Conservation (phyloP, 2,329 filamentous ascomycete species). For the Alternaria triticimaculans region DNA sequence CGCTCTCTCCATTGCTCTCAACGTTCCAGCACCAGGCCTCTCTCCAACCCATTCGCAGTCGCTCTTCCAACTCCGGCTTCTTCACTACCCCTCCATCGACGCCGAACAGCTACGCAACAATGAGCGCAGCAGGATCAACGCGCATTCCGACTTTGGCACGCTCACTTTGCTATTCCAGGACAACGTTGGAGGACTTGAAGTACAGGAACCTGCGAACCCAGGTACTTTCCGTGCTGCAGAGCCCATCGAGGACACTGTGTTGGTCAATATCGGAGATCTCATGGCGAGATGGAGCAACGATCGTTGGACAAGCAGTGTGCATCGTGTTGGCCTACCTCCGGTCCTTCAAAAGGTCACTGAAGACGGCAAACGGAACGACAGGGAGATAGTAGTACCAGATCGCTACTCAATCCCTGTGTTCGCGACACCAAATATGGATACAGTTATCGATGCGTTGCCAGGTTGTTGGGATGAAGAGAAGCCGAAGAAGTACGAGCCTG, state of each 20-base stretch:
- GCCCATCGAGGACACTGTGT: slow-evolving; percentile 40
- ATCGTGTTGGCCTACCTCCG: slow-evolving; percentile 46
- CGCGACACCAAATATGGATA: slow-evolving; percentile 47
- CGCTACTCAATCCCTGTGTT: slow-evolving; percentile 54
- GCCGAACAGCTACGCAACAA: slow-evolving; percentile 29
- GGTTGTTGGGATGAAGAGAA: slow-evolving; percentile 32
- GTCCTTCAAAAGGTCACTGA: neutral
- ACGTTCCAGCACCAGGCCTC: slow-evolving; percentile 22
- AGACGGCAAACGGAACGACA: neutral
- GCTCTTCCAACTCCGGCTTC: slow-evolving; percentile 45
- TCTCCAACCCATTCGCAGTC: slow-evolving; percentile 30
- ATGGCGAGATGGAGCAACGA: slow-evolving; percentile 50
- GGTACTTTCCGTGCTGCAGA: slow-evolving; percentile 39
- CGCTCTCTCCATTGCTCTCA: slow-evolving; percentile 35
- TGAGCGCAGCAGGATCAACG: slow-evolving; percentile 45
- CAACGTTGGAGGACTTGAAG: slow-evolving; percentile 49
- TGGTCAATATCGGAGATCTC: slow-evolving; percentile 52
- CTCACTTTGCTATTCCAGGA: slow-evolving; percentile 54
- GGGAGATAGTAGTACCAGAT: slow-evolving; percentile 36
- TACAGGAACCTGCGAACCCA: slow-evolving; percentile 35
- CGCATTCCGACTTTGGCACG: slow-evolving; percentile 53
- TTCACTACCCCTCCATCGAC: slow-evolving; percentile 50
- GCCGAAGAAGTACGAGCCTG: slow-evolving; percentile 49
- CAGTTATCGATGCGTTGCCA: slow-evolving; percentile 48
- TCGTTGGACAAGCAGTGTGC: slow-evolving; percentile 47